A percentile compares a stretch with the other conserved stretches of the same genome.
These are phyloP conservation scores for Mycosphaerella sp. DNA, from an alignment of 2,329 filamentous ascomycete species.

Conservation along the genomic window DNA sequence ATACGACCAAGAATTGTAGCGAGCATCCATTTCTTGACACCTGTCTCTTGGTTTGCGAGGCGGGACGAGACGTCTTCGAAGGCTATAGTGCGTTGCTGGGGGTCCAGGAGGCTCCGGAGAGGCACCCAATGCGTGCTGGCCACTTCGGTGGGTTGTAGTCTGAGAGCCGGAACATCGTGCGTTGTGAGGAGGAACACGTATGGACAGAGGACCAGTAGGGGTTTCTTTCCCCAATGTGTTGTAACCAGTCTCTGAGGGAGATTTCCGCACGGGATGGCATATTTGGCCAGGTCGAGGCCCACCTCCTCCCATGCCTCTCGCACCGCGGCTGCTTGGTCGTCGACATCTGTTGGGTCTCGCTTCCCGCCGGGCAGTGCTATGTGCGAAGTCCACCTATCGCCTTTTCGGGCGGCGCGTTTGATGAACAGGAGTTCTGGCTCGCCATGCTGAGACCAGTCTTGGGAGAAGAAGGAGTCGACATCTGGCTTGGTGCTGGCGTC, in stretches of 20 bases:
- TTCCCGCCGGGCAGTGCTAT: slow-evolving; percentile 63
- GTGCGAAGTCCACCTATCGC: slow-evolving; percentile 65
- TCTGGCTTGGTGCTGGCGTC: slow-evolving; percentile 19
- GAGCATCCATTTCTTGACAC: slow-evolving; percentile 50
- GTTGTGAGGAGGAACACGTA: slow-evolving; percentile 60
- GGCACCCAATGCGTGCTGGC: slow-evolving; percentile 65
- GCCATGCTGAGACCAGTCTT: slow-evolving; percentile 59
- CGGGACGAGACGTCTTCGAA: slow-evolving; percentile 60
- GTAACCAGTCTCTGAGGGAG: slow-evolving; percentile 61
- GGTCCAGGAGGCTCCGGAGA: slow-evolving; percentile 54
- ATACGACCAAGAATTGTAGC: slow-evolving; percentile 57
- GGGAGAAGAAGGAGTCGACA: slow-evolving; percentile 54
- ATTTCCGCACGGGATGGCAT: slow-evolving; percentile 50
- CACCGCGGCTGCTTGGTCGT: slow-evolving; percentile 57
- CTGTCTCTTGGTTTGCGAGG: slow-evolving; percentile 50
- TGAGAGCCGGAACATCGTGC: slow-evolving; percentile 50
- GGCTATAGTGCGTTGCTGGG: slow-evolving; percentile 55
- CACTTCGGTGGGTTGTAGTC: slow-evolving; percentile 62
- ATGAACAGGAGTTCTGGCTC: slow-evolving; percentile 66
- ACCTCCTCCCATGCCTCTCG: slow-evolving; percentile 63
- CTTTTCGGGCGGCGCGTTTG: slow-evolving; percentile 58
- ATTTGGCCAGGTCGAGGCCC: slow-evolving; percentile 47
- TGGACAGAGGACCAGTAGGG: slow-evolving; percentile 63
- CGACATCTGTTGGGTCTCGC: slow-evolving; percentile 57
- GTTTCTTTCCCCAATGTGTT: slow-evolving; percentile 58